phyloP scores from a whole-genome alignment of 2,329 filamentous ascomycete genomes.

The Ophiostoma populinum region DNA sequence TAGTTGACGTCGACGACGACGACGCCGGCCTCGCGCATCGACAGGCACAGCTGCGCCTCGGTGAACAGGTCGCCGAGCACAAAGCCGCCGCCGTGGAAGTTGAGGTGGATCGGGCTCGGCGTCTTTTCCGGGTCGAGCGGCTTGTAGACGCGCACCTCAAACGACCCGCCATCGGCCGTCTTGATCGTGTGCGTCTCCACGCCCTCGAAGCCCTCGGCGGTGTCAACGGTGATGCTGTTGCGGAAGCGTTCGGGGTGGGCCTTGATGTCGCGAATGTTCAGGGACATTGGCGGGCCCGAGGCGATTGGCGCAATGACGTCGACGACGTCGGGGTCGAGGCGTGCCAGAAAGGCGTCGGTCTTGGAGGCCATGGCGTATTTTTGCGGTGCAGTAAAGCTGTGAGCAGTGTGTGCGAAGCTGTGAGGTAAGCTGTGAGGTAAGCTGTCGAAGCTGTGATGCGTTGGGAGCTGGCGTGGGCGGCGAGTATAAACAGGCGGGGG shows the following conservation, averaged over 20 bases:
- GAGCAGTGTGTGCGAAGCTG: too few relatives aligned
- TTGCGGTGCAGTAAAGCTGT: too few relatives aligned
- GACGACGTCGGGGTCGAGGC: slow-evolving; percentile 8
- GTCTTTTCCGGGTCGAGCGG: slow-evolving; percentile 2
- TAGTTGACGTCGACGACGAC: slow-evolving; percentile 24
- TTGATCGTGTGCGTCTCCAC: slow-evolving; percentile 5
- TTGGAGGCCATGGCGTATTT: too few relatives aligned
- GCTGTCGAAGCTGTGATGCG: too few relatives aligned
- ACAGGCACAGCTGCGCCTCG: slow-evolving; percentile 19
- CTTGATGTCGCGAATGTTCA: slow-evolving; percentile 5
- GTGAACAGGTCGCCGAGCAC: slow-evolving; percentile 19
- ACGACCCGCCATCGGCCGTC: slow-evolving; percentile 3
- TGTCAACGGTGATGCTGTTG: slow-evolving; percentile 2
- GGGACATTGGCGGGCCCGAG: background rate
- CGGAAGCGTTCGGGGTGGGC: slow-evolving; percentile 5
- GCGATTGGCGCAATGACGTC: slow-evolving; percentile 4
- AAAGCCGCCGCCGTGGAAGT: slow-evolving; percentile 19
- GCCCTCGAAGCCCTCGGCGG: slow-evolving; percentile 5
- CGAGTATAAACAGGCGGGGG: too few relatives aligned
- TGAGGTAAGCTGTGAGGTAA: too few relatives aligned
- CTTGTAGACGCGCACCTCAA: slow-evolving; percentile 8
- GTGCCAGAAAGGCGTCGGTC: too few relatives aligned
- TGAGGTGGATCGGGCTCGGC: slow-evolving; percentile 8
- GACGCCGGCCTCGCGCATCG: slow-evolving; percentile 21
- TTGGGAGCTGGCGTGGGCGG: too few relatives aligned